Conservation (phyloP, 495 filamentous ascomycete species). For the Durotheca rogersii region DNA sequence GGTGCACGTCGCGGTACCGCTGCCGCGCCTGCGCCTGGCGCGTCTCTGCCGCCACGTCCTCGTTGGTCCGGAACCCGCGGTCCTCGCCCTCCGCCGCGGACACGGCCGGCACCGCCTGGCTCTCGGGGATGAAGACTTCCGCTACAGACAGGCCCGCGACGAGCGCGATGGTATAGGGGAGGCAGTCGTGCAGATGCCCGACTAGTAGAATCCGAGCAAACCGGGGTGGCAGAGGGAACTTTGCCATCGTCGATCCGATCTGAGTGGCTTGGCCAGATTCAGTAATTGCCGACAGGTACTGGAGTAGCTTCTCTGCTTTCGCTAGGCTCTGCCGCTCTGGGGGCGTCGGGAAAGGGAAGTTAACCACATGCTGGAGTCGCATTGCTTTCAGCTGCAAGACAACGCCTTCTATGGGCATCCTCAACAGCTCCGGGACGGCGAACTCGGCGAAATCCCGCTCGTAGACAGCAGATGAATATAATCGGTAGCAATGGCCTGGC, state of each 20-base stretch:
- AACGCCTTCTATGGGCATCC: constrained; percentile 89
- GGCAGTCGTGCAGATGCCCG: constrained; percentile 77
- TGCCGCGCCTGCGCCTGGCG: constrained; percentile 63
- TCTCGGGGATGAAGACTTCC: constrained; percentile 84
- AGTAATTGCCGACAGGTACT: constrained; percentile 68
- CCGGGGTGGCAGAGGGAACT: constrained; percentile 85
- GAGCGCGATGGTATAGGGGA: constrained; percentile 84
- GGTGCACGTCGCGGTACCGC: constrained; percentile 73
- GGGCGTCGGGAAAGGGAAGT: constrained; percentile 97
- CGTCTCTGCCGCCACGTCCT: constrained; percentile 67
- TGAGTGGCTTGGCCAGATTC: constrained; percentile 70
- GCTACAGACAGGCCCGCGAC: constrained; percentile 86
- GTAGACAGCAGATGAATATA: constrained; percentile 93
- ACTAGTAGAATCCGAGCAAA: constrained; percentile 89
- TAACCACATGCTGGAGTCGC: constrained; percentile 85
- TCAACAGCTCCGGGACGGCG: constrained; percentile 81
- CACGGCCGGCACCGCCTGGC: constrained; percentile 62
- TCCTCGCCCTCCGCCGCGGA: constrained; percentile 44
- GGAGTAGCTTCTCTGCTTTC: constrained; percentile 83
- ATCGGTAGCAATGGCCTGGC: constrained; percentile 89
- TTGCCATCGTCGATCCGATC: constrained; percentile 75
- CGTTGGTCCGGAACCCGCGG: constrained; percentile 61
- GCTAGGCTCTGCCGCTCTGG: constrained; percentile 76
- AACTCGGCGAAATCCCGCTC: constrained; percentile 88
- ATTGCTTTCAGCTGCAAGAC: constrained; percentile 95